Conservation (phyloP, 768 basidiomycete genomes). For the Coprinopsis sp. region DNA sequence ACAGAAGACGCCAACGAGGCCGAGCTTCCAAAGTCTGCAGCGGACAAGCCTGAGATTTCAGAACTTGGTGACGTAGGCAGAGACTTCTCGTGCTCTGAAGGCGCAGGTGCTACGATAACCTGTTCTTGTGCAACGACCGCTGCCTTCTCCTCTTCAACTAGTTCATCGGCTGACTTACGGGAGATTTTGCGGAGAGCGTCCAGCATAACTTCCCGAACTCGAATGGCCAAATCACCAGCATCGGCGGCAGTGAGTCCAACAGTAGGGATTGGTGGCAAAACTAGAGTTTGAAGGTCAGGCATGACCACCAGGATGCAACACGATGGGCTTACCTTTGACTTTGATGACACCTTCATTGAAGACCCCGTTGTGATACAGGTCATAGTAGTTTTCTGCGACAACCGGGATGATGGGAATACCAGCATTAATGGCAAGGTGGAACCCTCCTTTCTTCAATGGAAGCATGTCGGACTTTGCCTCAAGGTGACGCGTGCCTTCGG, state of each 20-base stretch:
- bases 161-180: conserved; percentile 30
- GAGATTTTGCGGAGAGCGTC: conserved; percentile 75
- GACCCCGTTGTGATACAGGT: conserved; percentile 71
- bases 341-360: conserved; percentile 75
- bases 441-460: conserved; percentile 97
- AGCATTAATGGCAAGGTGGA: conserved; percentile 91
- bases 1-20: conserved; percentile 33
- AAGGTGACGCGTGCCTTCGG: conserved; percentile 89
- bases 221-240: conserved; percentile 57
- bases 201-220: conserved; percentile 79
- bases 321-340: conserved; percentile 62
- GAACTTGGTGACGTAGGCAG: conserved; percentile 3
- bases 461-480: conserved; percentile 61
- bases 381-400: conserved; percentile 91
- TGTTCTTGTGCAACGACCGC: too few relatives aligned
- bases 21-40: conserved; percentile 15
- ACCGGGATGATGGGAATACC: conserved; percentile 89
- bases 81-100: conserved; percentile 1
- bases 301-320: not conserved
- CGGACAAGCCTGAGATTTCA: conserved; percentile 1
- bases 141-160: conserved; percentile 3
- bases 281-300: conserved; percentile 35
- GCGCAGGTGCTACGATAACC: not conserved
- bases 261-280: conserved; percentile 87
- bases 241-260: conserved; percentile 65